Percentiles rank a stretch among this genome's conserved stretches.
Evolutionary conservation across 805 yeast genomes (phyloP).

Genomic region (Millerozyma acaciae): DNA sequence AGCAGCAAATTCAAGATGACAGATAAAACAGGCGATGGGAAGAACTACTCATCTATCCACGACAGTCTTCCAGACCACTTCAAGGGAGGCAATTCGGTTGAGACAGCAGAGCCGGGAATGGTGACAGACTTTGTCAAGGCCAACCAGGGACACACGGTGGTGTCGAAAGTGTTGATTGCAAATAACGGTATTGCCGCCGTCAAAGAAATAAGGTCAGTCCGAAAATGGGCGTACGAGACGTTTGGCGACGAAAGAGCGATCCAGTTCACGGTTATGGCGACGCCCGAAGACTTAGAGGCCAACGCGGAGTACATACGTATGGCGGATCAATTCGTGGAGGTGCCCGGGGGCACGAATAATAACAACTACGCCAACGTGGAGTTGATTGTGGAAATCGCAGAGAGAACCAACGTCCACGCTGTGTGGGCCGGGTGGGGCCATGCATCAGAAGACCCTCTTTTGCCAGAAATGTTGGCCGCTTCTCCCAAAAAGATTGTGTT

Average conservation of each 20-base stretch:
- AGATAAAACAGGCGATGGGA: conserved; percentile 2
- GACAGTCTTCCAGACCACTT: conserved; percentile 63
- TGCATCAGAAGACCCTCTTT: conserved; percentile 95
- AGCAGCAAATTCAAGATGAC: conserved; percentile 2
- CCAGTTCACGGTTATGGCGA: conserved; percentile 96
- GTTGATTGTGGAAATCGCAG: conserved; percentile 93
- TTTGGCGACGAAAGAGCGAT: conserved; percentile 93
- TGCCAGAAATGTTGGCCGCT: conserved; percentile 93
- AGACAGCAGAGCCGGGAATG: conserved; percentile 68
- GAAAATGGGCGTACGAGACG: conserved; percentile 99
- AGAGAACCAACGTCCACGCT: conserved; percentile 93
- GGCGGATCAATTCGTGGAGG: conserved; percentile 98
- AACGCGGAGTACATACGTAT: conserved; percentile 97
- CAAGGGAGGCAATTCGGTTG: conserved; percentile 75
- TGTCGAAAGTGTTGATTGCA: conserved; percentile 84
- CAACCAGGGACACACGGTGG: conserved; percentile 94
- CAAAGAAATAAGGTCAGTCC: conserved; percentile 92
- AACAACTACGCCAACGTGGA: conserved; percentile 98
- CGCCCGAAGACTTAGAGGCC: conserved; percentile 97
- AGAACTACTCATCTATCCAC: conserved; percentile 26
- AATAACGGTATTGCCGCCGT: conserved; percentile 99
- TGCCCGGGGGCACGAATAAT: conserved; percentile 98
- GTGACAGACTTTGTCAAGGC: conserved; percentile 80
- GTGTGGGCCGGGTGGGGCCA: conserved; percentile 99
- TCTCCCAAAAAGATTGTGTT: conserved; percentile 87